Base-by-base conservation (phyloP, 192 early-diverging fungal genomes). In the Thoreauomyces humboldtii region DNA sequence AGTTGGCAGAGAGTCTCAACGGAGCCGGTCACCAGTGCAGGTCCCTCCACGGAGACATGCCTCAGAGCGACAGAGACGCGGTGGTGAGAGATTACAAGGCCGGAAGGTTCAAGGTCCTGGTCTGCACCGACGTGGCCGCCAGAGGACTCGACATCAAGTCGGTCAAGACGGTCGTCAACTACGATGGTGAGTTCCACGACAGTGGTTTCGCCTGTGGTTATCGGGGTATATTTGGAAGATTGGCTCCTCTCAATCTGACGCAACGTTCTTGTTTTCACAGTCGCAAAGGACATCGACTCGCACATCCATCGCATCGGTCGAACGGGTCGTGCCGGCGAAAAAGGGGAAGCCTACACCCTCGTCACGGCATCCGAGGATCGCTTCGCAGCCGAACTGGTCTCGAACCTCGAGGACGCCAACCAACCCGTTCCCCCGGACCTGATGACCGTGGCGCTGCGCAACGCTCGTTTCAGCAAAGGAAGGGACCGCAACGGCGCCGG, bases 301-400 rank as follows among this genome's bases (percentile, higher is more conserved):
- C 90, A 93, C 78, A 82, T 89, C 2, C 92, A 93, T 67, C 88
- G 97, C 44, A 93, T 93, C 66, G 97, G 97, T 19, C 88, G 97
- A 63, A 99, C 97, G 7, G 97, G 92, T 7, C 88, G 97, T 62
- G 97, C 92, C 47, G 97, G 97, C 47, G 87, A 89, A 76, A 93
- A 84, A 72, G 94, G 97, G 47, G 86, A 74, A 29, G 87, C 94
- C 24, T 91, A 94, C 65, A 99, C 97, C 32, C 83, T 96, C 61
- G 93, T 99, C 61, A 96, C 92, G 7, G 79, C 89, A 47, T 90
- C 91, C 66, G 94, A 96, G 78, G 76, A 89, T 31, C 43, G 67
- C 12, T 79, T 75, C 60, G 76, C 73, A 0, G 74, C 45, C 29
- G 63, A 73, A 14, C 65, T 76, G 29, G 76, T 76, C 7, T 27